A percentile compares a stretch with the other conserved stretches of the same genome.
These are phyloP conservation scores for Actinomortierella wolfii DNA, from an alignment of 371 early-diverging fungal species.

Conservation along the genomic window DNA sequence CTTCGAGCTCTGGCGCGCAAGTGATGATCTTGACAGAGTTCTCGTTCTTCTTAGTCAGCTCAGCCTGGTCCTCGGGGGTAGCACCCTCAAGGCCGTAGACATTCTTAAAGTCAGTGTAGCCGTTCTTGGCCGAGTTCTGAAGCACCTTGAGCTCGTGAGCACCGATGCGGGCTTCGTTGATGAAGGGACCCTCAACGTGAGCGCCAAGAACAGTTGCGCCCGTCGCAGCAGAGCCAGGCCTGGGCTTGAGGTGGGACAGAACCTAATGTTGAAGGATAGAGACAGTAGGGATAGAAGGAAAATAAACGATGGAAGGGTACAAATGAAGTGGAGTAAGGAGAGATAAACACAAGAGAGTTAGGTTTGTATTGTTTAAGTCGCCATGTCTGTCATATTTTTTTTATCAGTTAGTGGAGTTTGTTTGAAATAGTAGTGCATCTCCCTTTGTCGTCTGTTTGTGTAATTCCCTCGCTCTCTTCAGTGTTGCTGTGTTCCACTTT, in stretches of 20 bases:
- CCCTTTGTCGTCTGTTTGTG: too few relatives aligned
- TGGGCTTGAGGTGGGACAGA: conserved; percentile 69
- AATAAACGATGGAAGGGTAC: neutral
- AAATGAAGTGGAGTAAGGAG: neutral
- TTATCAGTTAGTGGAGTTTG: too few relatives aligned
- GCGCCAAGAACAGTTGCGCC: conserved; percentile 86
- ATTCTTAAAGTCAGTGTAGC: conserved; percentile 70
- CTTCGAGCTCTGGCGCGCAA: conserved; percentile 83
- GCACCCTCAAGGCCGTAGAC: conserved; percentile 66
- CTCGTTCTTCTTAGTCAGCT: conserved; percentile 49
- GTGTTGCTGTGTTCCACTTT: too few relatives aligned
- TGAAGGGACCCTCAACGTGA: conserved; percentile 88
- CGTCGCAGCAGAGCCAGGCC: conserved; percentile 67
- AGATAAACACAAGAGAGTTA: too few relatives aligned
- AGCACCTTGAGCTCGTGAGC: conserved; percentile 79
- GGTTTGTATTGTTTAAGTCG: too few relatives aligned
- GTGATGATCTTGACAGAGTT: conserved; percentile 75
- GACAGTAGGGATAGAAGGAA: neutral
- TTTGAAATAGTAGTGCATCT: too few relatives aligned
- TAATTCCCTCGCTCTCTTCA: too few relatives aligned
- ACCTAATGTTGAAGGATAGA: conserved; percentile 44
- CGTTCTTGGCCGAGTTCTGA: conserved; percentile 63
- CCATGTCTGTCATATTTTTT: too few relatives aligned
- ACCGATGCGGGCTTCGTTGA: conserved; percentile 74
- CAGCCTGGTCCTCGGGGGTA: conserved; percentile 48